A percentile compares a stretch with the other conserved stretches of the same genome.
phyloP scores from a whole-genome alignment of 2,329 filamentous ascomycete genomes.

The Ascochyta viciae-villosae region DNA sequence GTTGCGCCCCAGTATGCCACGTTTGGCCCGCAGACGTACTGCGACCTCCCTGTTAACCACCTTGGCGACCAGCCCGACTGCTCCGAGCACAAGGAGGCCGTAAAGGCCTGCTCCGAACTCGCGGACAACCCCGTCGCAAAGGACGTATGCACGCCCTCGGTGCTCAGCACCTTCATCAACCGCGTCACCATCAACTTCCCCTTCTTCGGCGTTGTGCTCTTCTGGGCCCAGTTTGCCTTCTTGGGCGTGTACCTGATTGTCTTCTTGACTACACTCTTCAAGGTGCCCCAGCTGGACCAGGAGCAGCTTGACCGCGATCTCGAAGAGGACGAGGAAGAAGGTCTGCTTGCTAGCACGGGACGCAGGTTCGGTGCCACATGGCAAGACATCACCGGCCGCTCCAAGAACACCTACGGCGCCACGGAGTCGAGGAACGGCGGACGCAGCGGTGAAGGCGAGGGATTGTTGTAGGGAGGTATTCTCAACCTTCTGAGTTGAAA shows the following conservation, averaged over 20 bases:
- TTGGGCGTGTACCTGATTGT: conserved; percentile 82
- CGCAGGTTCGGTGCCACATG: conserved; percentile 84
- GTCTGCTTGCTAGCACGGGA: conserved; percentile 82
- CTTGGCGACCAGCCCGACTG: conserved; percentile 78
- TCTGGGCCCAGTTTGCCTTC: conserved; percentile 96
- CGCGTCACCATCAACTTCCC: conserved; percentile 92
- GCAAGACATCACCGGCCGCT: conserved; percentile 79
- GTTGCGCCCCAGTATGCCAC: conserved; percentile 95
- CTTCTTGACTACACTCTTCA: conserved; percentile 79
- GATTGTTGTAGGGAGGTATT: neutral
- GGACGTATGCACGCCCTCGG: conserved; percentile 86
- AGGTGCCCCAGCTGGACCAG: conserved; percentile 78
- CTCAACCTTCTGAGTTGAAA: neutral
- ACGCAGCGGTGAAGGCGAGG: conserved; percentile 18
- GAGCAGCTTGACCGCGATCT: conserved; percentile 85
- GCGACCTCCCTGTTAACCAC: conserved; percentile 71
- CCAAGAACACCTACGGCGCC: conserved; percentile 44
- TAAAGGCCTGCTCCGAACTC: conserved; percentile 83
- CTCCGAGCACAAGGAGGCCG: conserved; percentile 70
- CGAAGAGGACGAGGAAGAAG: conserved; percentile 92
- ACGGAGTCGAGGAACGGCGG: conserved; percentile 34
- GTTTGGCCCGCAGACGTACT: conserved; percentile 94
- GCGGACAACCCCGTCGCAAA: conserved; percentile 73
- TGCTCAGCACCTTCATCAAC: conserved; percentile 93
- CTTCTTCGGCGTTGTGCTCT: conserved; percentile 89